A percentile compares a stretch with the other conserved stretches of the same genome.
These are phyloP conservation scores for Torulaspora franciscae DNA, from an alignment of 805 yeast species.

Conservation along the genomic window DNA sequence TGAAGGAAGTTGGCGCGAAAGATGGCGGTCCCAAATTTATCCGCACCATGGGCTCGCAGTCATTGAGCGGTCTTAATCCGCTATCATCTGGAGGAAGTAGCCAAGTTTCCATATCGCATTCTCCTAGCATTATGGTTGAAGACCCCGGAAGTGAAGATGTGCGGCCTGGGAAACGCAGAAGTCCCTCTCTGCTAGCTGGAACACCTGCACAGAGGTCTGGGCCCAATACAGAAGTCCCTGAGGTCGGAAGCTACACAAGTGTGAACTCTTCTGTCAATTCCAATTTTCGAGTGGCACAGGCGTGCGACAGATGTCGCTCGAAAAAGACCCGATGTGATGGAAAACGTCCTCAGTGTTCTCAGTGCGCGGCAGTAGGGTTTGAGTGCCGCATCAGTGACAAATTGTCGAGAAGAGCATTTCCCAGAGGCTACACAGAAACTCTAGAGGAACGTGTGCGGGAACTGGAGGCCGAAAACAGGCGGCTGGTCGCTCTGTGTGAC, in stretches of 20 bases:
- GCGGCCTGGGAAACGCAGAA: constrained; percentile 1
- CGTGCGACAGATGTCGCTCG: constrained; percentile 79
- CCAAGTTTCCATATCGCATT: constrained; percentile 11
- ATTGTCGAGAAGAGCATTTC: constrained; percentile 79
- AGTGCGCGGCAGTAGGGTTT: constrained; percentile 78
- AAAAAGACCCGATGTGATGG: constrained; percentile 51
- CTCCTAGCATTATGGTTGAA: constrained; percentile 5
- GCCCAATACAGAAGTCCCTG: constrained; percentile 1
- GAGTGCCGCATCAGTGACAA: constrained; percentile 87
- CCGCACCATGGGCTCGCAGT: constrained; percentile 23
- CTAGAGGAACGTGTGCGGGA: constrained; percentile 84
- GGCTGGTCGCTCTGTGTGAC: constrained; percentile 47
- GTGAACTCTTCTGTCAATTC: constrained; percentile 7
- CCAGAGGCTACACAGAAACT: constrained; percentile 88
- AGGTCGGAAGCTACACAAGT: constrained; percentile 7
- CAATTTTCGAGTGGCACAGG: constrained; percentile 75
- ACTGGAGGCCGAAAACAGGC: constrained; percentile 73
- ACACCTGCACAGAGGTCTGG: constrained; percentile 2
- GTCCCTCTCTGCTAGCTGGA: constrained; percentile 4
- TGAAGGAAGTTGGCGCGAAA: constrained; percentile 1
- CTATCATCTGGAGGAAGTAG: constrained; percentile 12
- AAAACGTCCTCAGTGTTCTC: constrained; percentile 53
- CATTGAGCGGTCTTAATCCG: constrained; percentile 17
- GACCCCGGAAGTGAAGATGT: neutral
- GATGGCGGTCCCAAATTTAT: constrained; percentile 12